Conservation (phyloP, 305 asterid genomes). For the Fraxinus greggii region DNA sequence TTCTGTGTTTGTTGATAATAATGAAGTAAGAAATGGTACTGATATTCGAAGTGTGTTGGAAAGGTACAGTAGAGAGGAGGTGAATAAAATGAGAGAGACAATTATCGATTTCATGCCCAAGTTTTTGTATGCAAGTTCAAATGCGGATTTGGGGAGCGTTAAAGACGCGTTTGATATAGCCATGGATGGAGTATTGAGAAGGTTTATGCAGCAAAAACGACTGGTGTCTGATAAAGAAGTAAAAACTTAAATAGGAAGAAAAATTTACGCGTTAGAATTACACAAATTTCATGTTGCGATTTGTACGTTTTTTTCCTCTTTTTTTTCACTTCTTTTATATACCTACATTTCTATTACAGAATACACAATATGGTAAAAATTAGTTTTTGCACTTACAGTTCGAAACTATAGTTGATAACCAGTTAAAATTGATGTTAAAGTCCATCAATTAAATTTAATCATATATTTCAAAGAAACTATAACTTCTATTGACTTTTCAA, state of each 20-base stretch:
- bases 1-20: constrained; percentile 50
- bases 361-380: not conserved
- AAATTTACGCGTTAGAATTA: not conserved
- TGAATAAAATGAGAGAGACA: constrained; percentile 50
- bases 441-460: no score
- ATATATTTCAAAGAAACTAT: no score
- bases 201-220: constrained; percentile 40
- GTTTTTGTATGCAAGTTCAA: constrained; percentile 46
- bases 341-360: not conserved
- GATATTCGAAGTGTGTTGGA: constrained; percentile 35
- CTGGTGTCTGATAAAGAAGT: not conserved
- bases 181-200: constrained; percentile 60
- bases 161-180: constrained; percentile 63
- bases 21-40: constrained; percentile 44
- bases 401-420: not conserved
- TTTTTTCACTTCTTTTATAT: not conserved
- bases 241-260: not conserved
- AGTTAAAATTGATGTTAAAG: no score
- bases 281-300: not conserved
- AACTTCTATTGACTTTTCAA: no score
- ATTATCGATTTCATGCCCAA: constrained; percentile 48
- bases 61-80: constrained; percentile 36
- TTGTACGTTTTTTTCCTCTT: not conserved
- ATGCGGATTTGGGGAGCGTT: constrained; percentile 32
- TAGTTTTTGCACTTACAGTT: not conserved